Percentiles rank a stretch among this genome's conserved stretches.
These are phyloP conservation scores for Thelephora terrestris DNA, from an alignment of 1,284 basidiomycete genomes.

Conservation along the genomic window DNA sequence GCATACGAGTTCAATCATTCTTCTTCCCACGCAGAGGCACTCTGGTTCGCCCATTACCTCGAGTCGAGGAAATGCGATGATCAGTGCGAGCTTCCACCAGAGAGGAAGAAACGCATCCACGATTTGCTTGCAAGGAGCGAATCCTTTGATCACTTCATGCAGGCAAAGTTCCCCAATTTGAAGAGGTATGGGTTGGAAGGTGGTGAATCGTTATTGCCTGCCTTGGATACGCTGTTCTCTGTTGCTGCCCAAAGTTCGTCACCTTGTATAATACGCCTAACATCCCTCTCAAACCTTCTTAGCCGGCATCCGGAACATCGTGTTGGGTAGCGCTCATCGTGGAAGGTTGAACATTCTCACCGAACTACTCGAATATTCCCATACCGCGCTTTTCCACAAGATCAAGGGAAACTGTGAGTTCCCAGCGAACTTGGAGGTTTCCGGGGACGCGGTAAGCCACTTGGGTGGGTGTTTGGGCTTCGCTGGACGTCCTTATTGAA, in stretches of 20 bases:
- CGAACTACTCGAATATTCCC: slow-evolving; percentile 57
- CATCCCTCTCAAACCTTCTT: neutral
- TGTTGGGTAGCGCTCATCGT: slow-evolving; percentile 78
- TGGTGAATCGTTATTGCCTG: slow-evolving; percentile 84
- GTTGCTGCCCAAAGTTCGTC: slow-evolving; percentile 49
- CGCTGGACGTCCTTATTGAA: neutral
- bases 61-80: slow-evolving; percentile 41
- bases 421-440: slow-evolving; percentile 55
- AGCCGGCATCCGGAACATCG: slow-evolving; percentile 63
- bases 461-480: slow-evolving; percentile 35
- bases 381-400: slow-evolving; percentile 72
- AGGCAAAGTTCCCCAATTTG: slow-evolving; percentile 74
- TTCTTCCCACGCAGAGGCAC: slow-evolving; percentile 65
- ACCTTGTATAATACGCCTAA: neutral
- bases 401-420: slow-evolving; percentile 72
- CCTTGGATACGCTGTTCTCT: slow-evolving; percentile 66
- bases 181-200: slow-evolving; percentile 84
- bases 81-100: slow-evolving; percentile 14
- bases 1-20: slow-evolving; percentile 90
- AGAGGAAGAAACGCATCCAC: slow-evolving; percentile 49
- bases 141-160: slow-evolving; percentile 74
- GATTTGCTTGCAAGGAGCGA: slow-evolving; percentile 66
- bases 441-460: slow-evolving; percentile 84
- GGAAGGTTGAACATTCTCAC: slow-evolving; percentile 86
- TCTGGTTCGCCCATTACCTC: slow-evolving; percentile 80